Evolutionary conservation across 164 flowering plant genomes (phyloP).

Genomic region (Euptelea pleiosperma): DNA sequence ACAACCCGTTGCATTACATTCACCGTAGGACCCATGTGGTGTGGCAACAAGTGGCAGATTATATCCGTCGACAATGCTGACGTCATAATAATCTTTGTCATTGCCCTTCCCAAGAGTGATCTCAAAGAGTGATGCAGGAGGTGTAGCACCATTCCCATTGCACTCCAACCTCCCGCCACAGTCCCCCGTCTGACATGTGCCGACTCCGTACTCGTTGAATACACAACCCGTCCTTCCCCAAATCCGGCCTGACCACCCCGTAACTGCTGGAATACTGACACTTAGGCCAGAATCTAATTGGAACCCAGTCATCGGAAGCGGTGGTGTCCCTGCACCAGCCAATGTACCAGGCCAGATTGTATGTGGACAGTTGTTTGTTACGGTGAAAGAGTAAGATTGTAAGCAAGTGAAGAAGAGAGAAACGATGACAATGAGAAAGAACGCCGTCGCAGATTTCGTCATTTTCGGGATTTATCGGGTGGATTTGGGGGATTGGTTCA

Average conservation of each 20-base stretch:
- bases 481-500: not conserved
- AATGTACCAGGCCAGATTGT: constrained; percentile 88
- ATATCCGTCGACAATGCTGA: constrained; percentile 81
- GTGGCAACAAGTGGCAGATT: constrained; percentile 61
- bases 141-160: constrained; percentile 58
- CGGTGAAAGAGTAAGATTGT: constrained; percentile 42
- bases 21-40: constrained; percentile 42
- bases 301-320: constrained; percentile 59
- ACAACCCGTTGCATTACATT: constrained; percentile 47
- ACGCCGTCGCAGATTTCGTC: not conserved
- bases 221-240: constrained; percentile 84
- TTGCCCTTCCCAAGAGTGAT: constrained; percentile 57
- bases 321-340: constrained; percentile 61
- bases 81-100: constrained; percentile 65
- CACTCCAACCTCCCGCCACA: constrained; percentile 73
- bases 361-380: constrained; percentile 62
- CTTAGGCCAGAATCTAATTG: constrained; percentile 46
- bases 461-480: not conserved
- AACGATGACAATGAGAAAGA: constrained; percentile 5
- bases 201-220: constrained; percentile 49
- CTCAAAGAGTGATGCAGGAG: constrained; percentile 77
- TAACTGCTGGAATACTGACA: constrained; percentile 26
- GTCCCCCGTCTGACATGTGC: constrained; percentile 70
- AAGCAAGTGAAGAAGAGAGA: constrained; percentile 18
- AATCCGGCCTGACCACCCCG: constrained; percentile 83